Base-by-base conservation (phyloP, 768 basidiomycete genomes). In the Russula emetica region DNA sequence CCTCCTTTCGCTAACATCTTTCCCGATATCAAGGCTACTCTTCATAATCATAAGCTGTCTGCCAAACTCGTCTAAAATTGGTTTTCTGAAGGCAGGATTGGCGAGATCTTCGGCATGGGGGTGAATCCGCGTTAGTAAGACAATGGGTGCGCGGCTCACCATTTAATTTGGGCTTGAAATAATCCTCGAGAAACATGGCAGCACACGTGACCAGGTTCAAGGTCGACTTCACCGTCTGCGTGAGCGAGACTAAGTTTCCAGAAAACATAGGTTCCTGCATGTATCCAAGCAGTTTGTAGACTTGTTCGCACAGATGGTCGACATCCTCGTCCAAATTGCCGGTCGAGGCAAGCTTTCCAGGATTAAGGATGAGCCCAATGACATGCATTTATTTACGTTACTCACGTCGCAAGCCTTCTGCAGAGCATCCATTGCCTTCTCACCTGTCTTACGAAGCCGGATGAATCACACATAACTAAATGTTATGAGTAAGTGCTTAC, bases 181-280 rank as follows among this genome's bases (percentile, higher is more conserved):
- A 62, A 36, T 65, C 64, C 44, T 62, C 64, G 10, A 61, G 55
- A 42, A 61, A 65, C 49, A 62, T 13, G 20, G 64, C 60, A 38
- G 64, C 64, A 52, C 56, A 56, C 20, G 6, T 10, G 18, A 65
- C 34, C 22, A 65, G 34, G 11, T 32, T 38, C 28, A 65, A 50
- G 5, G 61, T 9, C 44, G 34, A 55, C 14, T 40, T 45, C 28
- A 62, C 9, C 6, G 47, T 62, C 13, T 18, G 18, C 9, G 38
- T 22, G 42, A 62, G 60, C 20, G 64, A 62, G 3, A 18, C 18
- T 28, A 65, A 26, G 18, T 42, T n/a, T 16, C 55, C 60, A 7
- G 34, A 42, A 13, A 50, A 38, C 45, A 44, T 61, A 8, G 54
- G 54, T 13, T 26, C 24, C 11, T 65, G 54, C 30, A 65, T 40